phyloP scores from a whole-genome alignment of 1,139 yeast genomes.

The Suhomyces bolitotheri region DNA sequence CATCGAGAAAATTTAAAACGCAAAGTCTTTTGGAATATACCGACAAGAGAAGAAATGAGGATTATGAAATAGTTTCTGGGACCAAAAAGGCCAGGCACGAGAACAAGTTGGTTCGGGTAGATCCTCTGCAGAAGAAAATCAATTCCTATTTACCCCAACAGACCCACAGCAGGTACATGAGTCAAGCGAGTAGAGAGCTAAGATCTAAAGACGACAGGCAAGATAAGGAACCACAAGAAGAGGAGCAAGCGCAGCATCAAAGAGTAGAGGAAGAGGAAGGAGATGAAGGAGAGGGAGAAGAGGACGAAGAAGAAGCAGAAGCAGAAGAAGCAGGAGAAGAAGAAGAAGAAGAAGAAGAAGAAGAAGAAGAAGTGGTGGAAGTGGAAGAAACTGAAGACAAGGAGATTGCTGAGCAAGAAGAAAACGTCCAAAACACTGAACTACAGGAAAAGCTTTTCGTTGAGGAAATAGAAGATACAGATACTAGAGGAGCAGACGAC shows the following conservation, averaged over 20 bases:
- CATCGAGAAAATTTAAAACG: slow-evolving; percentile 67
- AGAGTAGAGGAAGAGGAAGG: neutral
- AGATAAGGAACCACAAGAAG: slow-evolving; percentile 7
- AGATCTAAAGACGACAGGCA: slow-evolving; percentile 5
- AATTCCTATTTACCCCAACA: slow-evolving; percentile 39
- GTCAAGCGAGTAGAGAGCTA: slow-evolving; percentile 4
- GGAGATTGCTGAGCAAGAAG: neutral
- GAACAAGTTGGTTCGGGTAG: slow-evolving; percentile 72
- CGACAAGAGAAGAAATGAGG: slow-evolving; percentile 7
- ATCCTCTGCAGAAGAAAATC: slow-evolving; percentile 63
- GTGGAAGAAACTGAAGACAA: neutral
- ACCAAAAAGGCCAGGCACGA: slow-evolving; percentile 50
- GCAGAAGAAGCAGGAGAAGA: slow-evolving; percentile 1
- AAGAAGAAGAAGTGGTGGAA: neutral
- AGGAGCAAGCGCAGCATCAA: neutral
- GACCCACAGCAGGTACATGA: slow-evolving; percentile 1
- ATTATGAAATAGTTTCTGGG: slow-evolving; percentile 10
- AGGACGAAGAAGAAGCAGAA: slow-evolving; percentile 8
- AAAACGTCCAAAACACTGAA: too few relatives aligned
- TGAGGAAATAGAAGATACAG: neutral
- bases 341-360: neutral
- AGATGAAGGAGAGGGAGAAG: slow-evolving; percentile 4
- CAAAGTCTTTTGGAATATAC: slow-evolving; percentile 50
- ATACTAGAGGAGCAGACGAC: neutral
- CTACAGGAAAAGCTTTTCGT: too few relatives aligned